Conservation (phyloP, 164 flowering plant genomes). For the Magnolia changhungtana region DNA sequence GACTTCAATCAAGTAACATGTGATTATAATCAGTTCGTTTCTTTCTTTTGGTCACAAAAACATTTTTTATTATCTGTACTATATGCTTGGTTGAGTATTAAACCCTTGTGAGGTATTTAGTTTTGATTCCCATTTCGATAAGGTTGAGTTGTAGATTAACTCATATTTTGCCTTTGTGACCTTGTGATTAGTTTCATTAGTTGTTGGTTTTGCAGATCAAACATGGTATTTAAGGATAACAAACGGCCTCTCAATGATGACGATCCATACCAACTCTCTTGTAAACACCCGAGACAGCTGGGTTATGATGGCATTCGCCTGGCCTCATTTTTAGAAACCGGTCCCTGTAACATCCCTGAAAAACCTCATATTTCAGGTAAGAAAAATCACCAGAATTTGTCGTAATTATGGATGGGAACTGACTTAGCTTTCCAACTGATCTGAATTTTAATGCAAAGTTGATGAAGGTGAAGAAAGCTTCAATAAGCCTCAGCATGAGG, state of each 20-base stretch:
- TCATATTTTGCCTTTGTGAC: background rate
- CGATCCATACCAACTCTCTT: slow-evolving; percentile 28
- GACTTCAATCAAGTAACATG: too few relatives aligned
- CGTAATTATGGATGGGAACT: background rate
- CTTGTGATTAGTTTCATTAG: background rate
- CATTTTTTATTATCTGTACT: too few relatives aligned
- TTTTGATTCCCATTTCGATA: too few relatives aligned
- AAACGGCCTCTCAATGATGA: slow-evolving; percentile 43
- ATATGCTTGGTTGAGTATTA: too few relatives aligned
- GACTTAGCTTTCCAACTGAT: background rate
- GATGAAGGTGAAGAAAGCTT: slow-evolving; percentile 22
- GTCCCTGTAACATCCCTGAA: slow-evolving; percentile 8
- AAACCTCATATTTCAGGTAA: slow-evolving; percentile 30
- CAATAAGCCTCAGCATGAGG: slow-evolving; percentile 10
- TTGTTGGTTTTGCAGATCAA: slow-evolving; percentile 28
- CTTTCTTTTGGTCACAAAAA: too few relatives aligned
- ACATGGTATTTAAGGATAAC: slow-evolving; percentile 31
- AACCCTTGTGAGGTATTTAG: too few relatives aligned
- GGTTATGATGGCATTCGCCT: slow-evolving; percentile 10
- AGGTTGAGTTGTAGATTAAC: too few relatives aligned
- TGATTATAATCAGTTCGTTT: too few relatives aligned
- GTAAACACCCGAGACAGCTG: slow-evolving; percentile 32
- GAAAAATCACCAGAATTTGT: background rate
- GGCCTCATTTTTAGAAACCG: slow-evolving; percentile 14
- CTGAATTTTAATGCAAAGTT: slow-evolving; percentile 6